phyloP scores from a whole-genome alignment of 345 rosid genomes.

The Acer saccharum region DNA sequence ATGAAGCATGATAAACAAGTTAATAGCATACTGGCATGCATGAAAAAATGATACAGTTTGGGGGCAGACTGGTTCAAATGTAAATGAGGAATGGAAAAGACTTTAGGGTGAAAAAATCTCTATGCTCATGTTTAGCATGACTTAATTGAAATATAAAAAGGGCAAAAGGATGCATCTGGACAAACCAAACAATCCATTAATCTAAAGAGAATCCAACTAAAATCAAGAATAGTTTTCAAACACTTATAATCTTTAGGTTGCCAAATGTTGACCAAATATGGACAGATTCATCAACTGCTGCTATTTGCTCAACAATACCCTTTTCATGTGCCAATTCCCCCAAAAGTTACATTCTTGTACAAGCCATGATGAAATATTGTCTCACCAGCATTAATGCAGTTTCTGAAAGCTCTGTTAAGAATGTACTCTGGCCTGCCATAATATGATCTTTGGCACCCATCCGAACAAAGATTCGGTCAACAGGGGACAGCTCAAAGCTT shows the following conservation, averaged over 20 bases:
- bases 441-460: conserved; percentile 99
- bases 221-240: conserved; percentile 4
- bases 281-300: background rate
- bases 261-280: background rate
- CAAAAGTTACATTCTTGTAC: background rate
- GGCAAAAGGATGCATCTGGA: background rate
- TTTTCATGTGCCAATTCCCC: background rate
- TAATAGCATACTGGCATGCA: background rate
- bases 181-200: conserved; percentile 1
- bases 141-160: background rate
- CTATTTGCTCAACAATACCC: background rate
- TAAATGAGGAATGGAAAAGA: background rate
- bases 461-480: conserved; percentile 85
- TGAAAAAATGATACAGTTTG: background rate
- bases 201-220: background rate
- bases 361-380: background rate
- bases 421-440: conserved; percentile 94
- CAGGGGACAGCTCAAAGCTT: conserved; percentile 78
- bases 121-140: background rate
- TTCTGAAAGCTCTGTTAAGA: conserved; percentile 95
- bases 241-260: background rate
- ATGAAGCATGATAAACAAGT: conserved; percentile 14
- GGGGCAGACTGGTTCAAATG: background rate
- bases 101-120: background rate
- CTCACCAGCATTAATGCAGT: conserved; percentile 94